Evolutionary conservation across 2,329 filamentous ascomycete genomes (phyloP).

Genomic region (Verticillium zaregamsianum): DNA sequence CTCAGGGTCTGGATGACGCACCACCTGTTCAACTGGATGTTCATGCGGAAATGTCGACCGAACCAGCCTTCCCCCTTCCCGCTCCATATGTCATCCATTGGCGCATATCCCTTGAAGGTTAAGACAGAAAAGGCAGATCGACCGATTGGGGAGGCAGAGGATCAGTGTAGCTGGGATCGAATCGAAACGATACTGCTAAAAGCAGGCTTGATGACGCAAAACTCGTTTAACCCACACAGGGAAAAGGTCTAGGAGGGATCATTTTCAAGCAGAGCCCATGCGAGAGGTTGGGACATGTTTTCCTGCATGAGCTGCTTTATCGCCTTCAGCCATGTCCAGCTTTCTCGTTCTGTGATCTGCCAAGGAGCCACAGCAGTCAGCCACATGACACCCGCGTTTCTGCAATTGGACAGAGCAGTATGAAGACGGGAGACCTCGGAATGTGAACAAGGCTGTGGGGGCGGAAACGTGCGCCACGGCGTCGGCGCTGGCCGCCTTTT

Average conservation of each 20-base stretch:
- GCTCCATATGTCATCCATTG: conserved; percentile 13
- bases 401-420: no score
- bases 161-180: conserved; percentile 15
- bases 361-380: not conserved
- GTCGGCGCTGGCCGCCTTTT: no score
- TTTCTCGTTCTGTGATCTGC: conserved; percentile 13
- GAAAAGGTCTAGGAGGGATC: conserved; percentile 9
- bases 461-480: no score
- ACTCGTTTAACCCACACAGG: conserved; percentile 13
- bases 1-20: conserved; percentile 9
- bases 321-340: conserved; percentile 15
- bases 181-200: conserved; percentile 15
- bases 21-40: conserved; percentile 21
- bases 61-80: conserved; percentile 14
- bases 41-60: conserved; percentile 21
- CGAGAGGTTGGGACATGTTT: conserved; percentile 14
- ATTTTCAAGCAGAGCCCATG: conserved; percentile 13
- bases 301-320: conserved; percentile 15
- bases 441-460: no score
- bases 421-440: no score
- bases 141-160: conserved; percentile 20
- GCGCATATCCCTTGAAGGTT: conserved; percentile 20
- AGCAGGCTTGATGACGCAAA: conserved; percentile 18
- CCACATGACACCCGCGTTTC: no score
- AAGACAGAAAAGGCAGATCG: conserved; percentile 31